A percentile compares a stretch with the other conserved stretches of the same genome.
These are phyloP conservation scores for Trichoderma citrinoviride DNA, from an alignment of 2,329 filamentous ascomycete genomes.

Conservation along the genomic window DNA sequence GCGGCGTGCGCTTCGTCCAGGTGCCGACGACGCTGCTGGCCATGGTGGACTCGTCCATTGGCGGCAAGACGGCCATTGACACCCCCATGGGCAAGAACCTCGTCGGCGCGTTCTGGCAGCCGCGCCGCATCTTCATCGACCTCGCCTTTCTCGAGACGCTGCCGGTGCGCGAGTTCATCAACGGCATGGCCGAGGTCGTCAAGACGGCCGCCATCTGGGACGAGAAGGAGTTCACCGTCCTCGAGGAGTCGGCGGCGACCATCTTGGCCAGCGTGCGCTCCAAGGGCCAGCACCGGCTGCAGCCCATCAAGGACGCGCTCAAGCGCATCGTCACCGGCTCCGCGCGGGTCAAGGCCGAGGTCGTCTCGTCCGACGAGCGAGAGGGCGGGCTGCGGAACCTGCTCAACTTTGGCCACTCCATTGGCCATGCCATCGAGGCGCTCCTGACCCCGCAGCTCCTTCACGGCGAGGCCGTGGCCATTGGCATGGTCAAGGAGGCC, in stretches of 20 bases:
- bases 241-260: conserved; percentile 76
- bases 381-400: conserved; percentile 93
- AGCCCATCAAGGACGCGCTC: conserved; percentile 66
- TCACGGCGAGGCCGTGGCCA: conserved; percentile 92
- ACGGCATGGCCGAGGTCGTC: conserved; percentile 97
- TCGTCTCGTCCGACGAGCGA: conserved; percentile 90
- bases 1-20: conserved; percentile 92
- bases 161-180: conserved; percentile 89
- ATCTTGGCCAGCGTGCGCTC: conserved; percentile 56
- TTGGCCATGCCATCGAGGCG: conserved; percentile 94
- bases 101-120: conserved; percentile 95
- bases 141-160: conserved; percentile 87
- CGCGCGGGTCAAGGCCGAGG: conserved; percentile 87
- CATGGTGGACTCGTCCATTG: conserved; percentile 98
- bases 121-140: conserved; percentile 90
- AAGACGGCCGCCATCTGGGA: conserved; percentile 98
- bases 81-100: conserved; percentile 95
- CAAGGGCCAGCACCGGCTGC: conserved; percentile 55
- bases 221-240: conserved; percentile 76
- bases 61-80: conserved; percentile 97
- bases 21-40: conserved; percentile 91
- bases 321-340: conserved; percentile 84
- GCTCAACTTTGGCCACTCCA: conserved; percentile 96
- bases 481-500: conserved; percentile 98
- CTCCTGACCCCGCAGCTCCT: conserved; percentile 93